These are phyloP conservation scores for Dysphania ambrosioides DNA, from an alignment of 148 eudicot species.

Conservation along the genomic window DNA sequence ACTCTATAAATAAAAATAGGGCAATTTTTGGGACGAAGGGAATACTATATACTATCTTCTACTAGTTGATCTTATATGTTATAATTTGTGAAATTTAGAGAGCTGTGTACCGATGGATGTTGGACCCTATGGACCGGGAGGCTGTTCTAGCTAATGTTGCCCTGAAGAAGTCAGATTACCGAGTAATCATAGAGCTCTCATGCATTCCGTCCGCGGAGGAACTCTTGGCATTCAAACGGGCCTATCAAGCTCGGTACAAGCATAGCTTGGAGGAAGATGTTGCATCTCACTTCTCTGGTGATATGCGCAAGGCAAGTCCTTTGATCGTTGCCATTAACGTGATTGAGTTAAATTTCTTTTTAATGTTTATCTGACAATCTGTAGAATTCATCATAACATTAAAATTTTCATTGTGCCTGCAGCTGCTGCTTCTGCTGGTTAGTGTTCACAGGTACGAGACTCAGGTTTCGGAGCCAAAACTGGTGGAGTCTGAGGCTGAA, in stretches of 20 bases:
- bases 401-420: constrained; percentile 17
- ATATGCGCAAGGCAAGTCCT: constrained; percentile 51
- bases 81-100: constrained; percentile 31
- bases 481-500: constrained; percentile 63
- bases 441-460: constrained; percentile 65
- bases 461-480: constrained; percentile 42
- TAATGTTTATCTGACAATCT: no score
- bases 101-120: constrained; percentile 73
- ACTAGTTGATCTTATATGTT: not conserved
- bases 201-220: constrained; percentile 58
- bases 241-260: constrained; percentile 63
- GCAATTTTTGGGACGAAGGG: no score
- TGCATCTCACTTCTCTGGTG: constrained; percentile 56
- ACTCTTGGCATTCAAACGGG: constrained; percentile 62
- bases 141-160: constrained; percentile 64
- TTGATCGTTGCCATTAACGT: not conserved
- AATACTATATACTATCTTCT: not conserved
- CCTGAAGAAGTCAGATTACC: constrained; percentile 53
- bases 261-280: constrained; percentile 82
- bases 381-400: not conserved
- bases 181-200: constrained; percentile 56
- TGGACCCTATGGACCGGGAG: constrained; percentile 74
- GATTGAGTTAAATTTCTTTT: not conserved
- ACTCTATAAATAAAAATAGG: no score
- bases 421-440: constrained; percentile 65